Base-by-base conservation (phyloP, 768 basidiomycete genomes). In the Tubosaeta sp. region DNA sequence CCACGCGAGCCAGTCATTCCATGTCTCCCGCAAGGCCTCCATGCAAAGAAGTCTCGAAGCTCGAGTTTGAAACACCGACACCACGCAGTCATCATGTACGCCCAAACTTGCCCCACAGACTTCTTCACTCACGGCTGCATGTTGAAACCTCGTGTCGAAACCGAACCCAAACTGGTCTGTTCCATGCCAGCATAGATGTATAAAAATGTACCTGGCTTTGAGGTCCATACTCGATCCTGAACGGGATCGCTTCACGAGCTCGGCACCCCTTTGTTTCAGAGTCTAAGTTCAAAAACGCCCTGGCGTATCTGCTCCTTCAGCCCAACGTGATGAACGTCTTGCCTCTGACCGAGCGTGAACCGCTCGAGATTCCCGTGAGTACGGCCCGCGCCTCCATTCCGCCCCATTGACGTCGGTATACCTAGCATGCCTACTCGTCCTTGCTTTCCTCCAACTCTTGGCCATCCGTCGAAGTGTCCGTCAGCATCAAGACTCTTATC, bases 361-460 rank as follows among this genome's bases (percentile, higher is more conserved):
- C 21, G 27, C 22, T 44, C 3, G 51, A 22, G 3, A 44, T 60
- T 25, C 48, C 60, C 0, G 63, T 65, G 34, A 49, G 63, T 57
- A 14, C 22, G 39, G 38, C 39, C 11, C n/a, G 0, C 7, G 16
- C 9, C 6, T 12, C 13, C 1, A 9, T 38, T 38, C 22, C 3
- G 10, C 43, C 32, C 46, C 44, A 30, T 40, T 32, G 35, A 51
- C 43, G 6, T 25, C 16, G 1, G 8, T 19, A 27, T 27, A 27
- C 9, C 24, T 43, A 57, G 63, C 41, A 47, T 13, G 19, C 45
- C 29, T 52, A 54, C 47, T 36, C 30, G 9, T n/a, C n/a, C 16
- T 25, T 59, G 19, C 30, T 59, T 30, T 25, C 30, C 13, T 59
- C 59, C 46, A 64, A 64, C 35, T 6, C 43, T 3, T 60, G 47